Conservation (phyloP, 768 basidiomycete genomes). For the Rhodotorula paludigena region DNA sequence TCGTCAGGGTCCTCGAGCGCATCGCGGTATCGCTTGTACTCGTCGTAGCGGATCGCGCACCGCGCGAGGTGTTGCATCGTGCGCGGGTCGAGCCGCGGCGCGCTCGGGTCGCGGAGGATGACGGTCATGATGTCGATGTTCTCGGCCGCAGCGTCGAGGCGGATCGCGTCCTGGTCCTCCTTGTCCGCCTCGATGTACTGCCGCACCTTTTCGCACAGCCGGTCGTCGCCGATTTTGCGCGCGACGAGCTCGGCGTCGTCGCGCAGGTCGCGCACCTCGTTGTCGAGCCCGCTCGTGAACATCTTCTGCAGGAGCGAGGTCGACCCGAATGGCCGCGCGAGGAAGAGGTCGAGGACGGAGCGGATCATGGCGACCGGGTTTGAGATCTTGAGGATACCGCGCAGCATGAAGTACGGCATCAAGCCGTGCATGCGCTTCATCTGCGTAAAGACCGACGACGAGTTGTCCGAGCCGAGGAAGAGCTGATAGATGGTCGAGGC, state of each 20-base stretch:
- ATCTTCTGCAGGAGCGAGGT: conserved; percentile 87
- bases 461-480: conserved; percentile 85
- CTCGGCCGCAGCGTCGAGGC: conserved; percentile 67
- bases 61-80: conserved; percentile 76
- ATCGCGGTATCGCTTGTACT: conserved; percentile 63
- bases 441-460: conserved; percentile 78
- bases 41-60: conserved; percentile 69
- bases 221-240: conserved; percentile 79
- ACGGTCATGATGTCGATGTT: conserved; percentile 69
- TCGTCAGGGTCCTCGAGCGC: conserved; percentile 68
- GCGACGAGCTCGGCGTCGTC: conserved; percentile 57
- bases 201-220: conserved; percentile 80
- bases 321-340: conserved; percentile 94
- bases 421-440: conserved; percentile 89
- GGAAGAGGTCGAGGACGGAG: conserved; percentile 81
- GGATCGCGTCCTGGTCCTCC: conserved; percentile 79
- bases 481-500: conserved; percentile 95
- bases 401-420: conserved; percentile 97
- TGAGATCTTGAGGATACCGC: conserved; percentile 80
- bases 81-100: conserved; percentile 66
- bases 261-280: conserved; percentile 65
- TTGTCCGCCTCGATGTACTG: conserved; percentile 78
- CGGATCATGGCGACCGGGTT: conserved; percentile 97
- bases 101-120: conserved; percentile 68
- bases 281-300: conserved; percentile 86